Evolutionary conservation across 768 basidiomycete genomes (phyloP).

Genomic region (Rhodotorula kratochvilovae): DNA sequence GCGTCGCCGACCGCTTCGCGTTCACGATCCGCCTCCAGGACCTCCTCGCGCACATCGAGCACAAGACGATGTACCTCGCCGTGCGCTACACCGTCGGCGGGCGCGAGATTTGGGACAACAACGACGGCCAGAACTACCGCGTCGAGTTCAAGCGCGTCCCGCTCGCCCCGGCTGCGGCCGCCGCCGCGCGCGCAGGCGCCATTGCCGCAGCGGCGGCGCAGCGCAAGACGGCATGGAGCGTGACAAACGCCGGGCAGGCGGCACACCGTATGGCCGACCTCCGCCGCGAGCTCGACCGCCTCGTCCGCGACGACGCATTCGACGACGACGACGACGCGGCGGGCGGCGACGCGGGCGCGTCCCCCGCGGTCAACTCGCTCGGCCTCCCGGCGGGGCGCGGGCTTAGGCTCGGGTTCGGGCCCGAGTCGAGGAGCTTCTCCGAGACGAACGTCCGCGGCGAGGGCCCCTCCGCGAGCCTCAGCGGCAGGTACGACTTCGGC

Average conservation of each 20-base stretch:
- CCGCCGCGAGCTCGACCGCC: slow-evolving; percentile 62
- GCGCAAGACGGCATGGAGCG: slow-evolving; percentile 44
- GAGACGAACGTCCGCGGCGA: slow-evolving; percentile 38
- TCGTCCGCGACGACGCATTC: slow-evolving; percentile 51
- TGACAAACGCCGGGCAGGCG: slow-evolving; percentile 50
- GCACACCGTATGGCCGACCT: slow-evolving; percentile 60
- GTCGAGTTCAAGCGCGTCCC: slow-evolving; percentile 58
- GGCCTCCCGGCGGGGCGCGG: neutral
- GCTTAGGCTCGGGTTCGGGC: neutral
- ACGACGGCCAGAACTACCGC: slow-evolving; percentile 69
- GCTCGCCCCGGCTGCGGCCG: neutral
- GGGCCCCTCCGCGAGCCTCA: slow-evolving; percentile 37
- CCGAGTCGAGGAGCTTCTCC: neutral
- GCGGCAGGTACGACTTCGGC: slow-evolving; percentile 50
- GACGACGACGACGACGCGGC: slow-evolving; percentile 36
- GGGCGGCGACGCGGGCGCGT: slow-evolving; percentile 10
- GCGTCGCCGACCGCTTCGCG: slow-evolving; percentile 64
- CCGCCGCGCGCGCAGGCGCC: neutral
- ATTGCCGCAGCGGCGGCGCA: slow-evolving; percentile 8
- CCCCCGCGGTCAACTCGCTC: neutral
- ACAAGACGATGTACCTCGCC: slow-evolving; percentile 74
- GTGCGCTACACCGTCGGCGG: slow-evolving; percentile 62
- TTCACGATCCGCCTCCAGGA: slow-evolving; percentile 75
- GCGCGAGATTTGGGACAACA: slow-evolving; percentile 89
- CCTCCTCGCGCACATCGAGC: slow-evolving; percentile 68